Percentiles rank a stretch among this genome's conserved stretches.
Conservation (phyloP, 768 basidiomycete genomes). For the Mrakia blollopis region DNA sequence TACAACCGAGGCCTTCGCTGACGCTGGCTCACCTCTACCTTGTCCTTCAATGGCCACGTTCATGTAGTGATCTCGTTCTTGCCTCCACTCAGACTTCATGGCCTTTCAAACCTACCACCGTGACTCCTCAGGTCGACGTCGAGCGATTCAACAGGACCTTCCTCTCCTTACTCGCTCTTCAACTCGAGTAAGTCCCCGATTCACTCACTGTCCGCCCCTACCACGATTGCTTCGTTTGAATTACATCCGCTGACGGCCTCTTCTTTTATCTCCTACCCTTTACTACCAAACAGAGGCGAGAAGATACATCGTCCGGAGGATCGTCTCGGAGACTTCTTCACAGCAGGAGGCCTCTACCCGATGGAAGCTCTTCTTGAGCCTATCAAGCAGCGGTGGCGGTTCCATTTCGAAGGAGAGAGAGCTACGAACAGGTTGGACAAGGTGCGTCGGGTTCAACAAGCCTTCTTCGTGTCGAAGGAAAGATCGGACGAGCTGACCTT, state of each 20-base stretch:
- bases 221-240: no score
- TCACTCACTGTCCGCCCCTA: background rate
- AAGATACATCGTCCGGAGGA: conserved; percentile 34
- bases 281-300: conserved; percentile 38
- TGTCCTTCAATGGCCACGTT: background rate
- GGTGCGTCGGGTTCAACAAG: conserved; percentile 47
- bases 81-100: conserved; percentile 19
- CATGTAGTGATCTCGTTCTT: conserved; percentile 10
- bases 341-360: conserved; percentile 61
- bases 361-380: conserved; percentile 78
- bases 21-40: no score
- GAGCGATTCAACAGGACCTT: conserved; percentile 69
- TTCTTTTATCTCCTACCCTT: background rate
- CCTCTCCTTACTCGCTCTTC: conserved; percentile 66
- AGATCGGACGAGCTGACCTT: background rate
- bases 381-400: conserved; percentile 80
- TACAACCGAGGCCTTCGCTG: background rate
- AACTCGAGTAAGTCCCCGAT: conserved; percentile 60
- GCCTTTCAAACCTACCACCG: conserved; percentile 21
- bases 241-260: background rate
- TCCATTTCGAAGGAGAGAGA: conserved; percentile 82
- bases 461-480: background rate
- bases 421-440: conserved; percentile 91
- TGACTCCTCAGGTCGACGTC: conserved; percentile 1
- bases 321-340: conserved; percentile 41